A percentile compares a stretch with the other conserved stretches of the same genome.
Conservation (phyloP, 2,329 filamentous ascomycete genomes). For the Alternaria panax region DNA sequence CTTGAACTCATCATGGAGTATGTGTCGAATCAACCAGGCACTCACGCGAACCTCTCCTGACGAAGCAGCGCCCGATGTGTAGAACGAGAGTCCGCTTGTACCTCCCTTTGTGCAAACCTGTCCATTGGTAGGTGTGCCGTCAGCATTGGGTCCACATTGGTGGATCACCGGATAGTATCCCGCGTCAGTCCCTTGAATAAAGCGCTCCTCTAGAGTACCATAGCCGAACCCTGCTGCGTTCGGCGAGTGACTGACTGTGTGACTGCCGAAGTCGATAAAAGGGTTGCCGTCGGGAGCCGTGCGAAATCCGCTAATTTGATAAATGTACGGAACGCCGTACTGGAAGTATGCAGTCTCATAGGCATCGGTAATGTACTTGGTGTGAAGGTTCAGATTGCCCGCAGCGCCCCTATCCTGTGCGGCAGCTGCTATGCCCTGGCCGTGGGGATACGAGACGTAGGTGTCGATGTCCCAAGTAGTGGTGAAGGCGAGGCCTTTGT, state of each 20-base stretch:
- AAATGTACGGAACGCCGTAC: slow-evolving; percentile 15
- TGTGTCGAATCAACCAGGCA: slow-evolving; percentile 8
- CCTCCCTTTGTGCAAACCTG: slow-evolving; percentile 9
- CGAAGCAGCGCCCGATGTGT: slow-evolving; percentile 8
- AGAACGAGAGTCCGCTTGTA: slow-evolving; percentile 13
- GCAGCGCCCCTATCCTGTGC: slow-evolving; percentile 14
- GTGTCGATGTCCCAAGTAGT: slow-evolving; percentile 18
- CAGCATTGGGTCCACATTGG: slow-evolving; percentile 11
- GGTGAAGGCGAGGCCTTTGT: slow-evolving; percentile 15
- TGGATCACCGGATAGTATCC: slow-evolving; percentile 10
- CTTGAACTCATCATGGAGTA: slow-evolving; percentile 11
- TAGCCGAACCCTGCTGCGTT: slow-evolving; percentile 10
- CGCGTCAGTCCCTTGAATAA: background rate
- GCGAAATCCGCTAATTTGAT: slow-evolving; percentile 14
- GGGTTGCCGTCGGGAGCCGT: slow-evolving; percentile 10
- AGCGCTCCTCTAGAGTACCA: slow-evolving; percentile 8
- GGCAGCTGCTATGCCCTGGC: slow-evolving; percentile 14
- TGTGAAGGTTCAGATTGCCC: slow-evolving; percentile 15
- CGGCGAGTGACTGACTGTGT: slow-evolving; percentile 16
- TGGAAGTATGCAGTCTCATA: slow-evolving; percentile 17
- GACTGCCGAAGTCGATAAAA: slow-evolving; percentile 14
- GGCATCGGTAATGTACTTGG: slow-evolving; percentile 14
- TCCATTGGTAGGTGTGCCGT: slow-evolving; percentile 1
- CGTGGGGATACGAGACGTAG: slow-evolving; percentile 16
- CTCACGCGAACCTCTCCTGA: slow-evolving; percentile 16